phyloP scores from a whole-genome alignment of 2,329 filamentous ascomycete genomes.

The Penicillium sp. region DNA sequence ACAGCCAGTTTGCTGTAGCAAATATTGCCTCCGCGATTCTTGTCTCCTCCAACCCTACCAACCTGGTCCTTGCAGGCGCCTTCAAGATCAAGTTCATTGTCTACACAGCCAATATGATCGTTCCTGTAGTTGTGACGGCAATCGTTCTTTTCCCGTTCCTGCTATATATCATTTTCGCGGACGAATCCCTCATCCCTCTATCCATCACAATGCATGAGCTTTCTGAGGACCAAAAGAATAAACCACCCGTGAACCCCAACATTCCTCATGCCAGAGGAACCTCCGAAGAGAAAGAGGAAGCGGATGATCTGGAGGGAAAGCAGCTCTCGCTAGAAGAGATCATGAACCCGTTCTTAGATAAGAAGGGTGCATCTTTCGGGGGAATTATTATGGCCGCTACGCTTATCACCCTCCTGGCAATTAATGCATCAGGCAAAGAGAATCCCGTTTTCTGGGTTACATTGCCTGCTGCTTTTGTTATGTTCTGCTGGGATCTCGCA shows the following conservation, averaged over 20 bases:
- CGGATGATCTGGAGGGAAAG: constrained; percentile 45
- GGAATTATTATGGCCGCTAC: constrained; percentile 59
- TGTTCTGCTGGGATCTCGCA: constrained; percentile 59
- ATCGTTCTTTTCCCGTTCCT: constrained; percentile 62
- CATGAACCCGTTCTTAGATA: constrained; percentile 66
- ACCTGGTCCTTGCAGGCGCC: constrained; percentile 63
- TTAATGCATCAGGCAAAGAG: constrained; percentile 54
- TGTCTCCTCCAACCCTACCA: constrained; percentile 70
- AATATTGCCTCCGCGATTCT: constrained; percentile 68
- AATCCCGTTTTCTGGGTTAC: constrained; percentile 61
- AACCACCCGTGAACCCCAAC: constrained; percentile 60
- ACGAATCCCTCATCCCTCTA: constrained; percentile 55
- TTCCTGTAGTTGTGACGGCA: constrained; percentile 60
- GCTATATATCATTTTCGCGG: constrained; percentile 59
- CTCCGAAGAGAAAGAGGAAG: constrained; percentile 45
- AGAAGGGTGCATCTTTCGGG: constrained; percentile 55
- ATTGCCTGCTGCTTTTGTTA: constrained; percentile 57
- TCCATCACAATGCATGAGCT: constrained; percentile 62
- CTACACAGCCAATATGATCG: constrained; percentile 70
- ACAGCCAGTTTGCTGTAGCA: constrained; percentile 61
- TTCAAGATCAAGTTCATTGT: constrained; percentile 63
- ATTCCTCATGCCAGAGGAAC: constrained; percentile 57
- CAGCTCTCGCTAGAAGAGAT: constrained; percentile 60
- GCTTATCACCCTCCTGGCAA: constrained; percentile 54
- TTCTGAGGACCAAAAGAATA: constrained; percentile 49